Conservation (phyloP, 805 yeast genomes). For the Candida succiphila region DNA sequence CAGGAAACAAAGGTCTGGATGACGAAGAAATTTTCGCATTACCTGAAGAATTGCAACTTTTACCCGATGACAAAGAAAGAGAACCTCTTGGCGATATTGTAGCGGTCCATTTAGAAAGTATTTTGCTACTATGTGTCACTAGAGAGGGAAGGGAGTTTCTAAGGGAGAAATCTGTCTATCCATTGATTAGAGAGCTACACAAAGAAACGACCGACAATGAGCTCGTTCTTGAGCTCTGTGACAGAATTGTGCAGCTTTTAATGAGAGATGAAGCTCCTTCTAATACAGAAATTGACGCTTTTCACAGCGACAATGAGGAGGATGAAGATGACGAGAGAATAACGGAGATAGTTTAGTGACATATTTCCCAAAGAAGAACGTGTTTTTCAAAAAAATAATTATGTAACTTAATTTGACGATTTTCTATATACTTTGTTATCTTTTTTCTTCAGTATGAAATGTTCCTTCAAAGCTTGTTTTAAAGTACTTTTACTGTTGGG, state of each 20-base stretch:
- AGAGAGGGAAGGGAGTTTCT: conserved; percentile 62
- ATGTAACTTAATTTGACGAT: too few relatives aligned
- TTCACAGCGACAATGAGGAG: conserved; percentile 31
- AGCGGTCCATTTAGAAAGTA: conserved; percentile 66
- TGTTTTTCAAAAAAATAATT: too few relatives aligned
- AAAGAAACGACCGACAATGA: conserved; percentile 34
- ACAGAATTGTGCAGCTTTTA: conserved; percentile 77
- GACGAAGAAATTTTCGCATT: conserved; percentile 79
- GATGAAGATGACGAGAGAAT: conserved; percentile 43
- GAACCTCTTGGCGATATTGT: conserved; percentile 64
- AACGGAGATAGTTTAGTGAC: conserved; percentile 35
- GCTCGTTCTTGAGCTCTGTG: conserved; percentile 57
- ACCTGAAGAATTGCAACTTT: conserved; percentile 80
- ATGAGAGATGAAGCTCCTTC: conserved; percentile 79
- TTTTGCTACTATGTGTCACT: conserved; percentile 73
- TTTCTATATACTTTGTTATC: conserved; percentile 14
- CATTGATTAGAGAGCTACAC: conserved; percentile 79
- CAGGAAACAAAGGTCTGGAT: conserved; percentile 45
- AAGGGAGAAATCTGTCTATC: conserved; percentile 77
- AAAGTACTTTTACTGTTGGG: conserved; percentile 54
- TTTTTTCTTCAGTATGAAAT: conserved; percentile 21
- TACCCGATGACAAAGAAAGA: conserved; percentile 65
- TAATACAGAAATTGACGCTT: conserved; percentile 34
- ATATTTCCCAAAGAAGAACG: neutral
- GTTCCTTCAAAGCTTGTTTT: conserved; percentile 25